Conservation (phyloP, 805 yeast genomes). For the Saccharomycopsis vini region DNA sequence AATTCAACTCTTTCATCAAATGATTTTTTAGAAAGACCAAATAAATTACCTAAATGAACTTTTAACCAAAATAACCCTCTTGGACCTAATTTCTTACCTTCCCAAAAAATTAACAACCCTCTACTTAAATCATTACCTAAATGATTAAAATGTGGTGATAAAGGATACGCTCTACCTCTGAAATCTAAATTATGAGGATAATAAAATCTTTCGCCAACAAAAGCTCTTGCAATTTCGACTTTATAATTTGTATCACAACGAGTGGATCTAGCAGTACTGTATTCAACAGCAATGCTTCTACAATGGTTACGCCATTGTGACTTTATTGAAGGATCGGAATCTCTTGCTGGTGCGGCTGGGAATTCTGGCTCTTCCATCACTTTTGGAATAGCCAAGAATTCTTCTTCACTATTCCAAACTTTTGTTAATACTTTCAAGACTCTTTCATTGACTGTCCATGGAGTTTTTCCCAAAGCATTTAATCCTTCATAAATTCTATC, state of each 20-base stretch:
- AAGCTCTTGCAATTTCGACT: conserved; percentile 90
- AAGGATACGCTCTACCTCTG: conserved; percentile 78
- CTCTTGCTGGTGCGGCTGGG: conserved; percentile 50
- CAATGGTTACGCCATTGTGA: conserved; percentile 60
- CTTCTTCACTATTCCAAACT: conserved; percentile 82
- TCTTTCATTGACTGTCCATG: conserved; percentile 84
- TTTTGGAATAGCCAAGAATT: conserved; percentile 67
- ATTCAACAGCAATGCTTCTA: conserved; percentile 47
- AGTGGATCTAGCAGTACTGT: conserved; percentile 65
- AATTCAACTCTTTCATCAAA: conserved; percentile 52
- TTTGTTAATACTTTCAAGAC: conserved; percentile 61
- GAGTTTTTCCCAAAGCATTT: conserved; percentile 75
- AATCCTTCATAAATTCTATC: conserved; percentile 68
- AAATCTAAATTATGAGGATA: conserved; percentile 79
- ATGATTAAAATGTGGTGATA: conserved; percentile 74
- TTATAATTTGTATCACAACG: conserved; percentile 93
- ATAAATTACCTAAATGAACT: conserved; percentile 64
- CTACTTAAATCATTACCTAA: conserved; percentile 73
- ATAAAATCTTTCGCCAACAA: conserved; percentile 66
- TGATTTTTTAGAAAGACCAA: conserved; percentile 68
- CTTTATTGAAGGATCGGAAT: conserved; percentile 64
- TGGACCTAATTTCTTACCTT: conserved; percentile 59
- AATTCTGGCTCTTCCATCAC: conserved; percentile 36
- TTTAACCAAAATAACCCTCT: conserved; percentile 66
- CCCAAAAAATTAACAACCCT: conserved; percentile 66